Conservation (phyloP, 306 rosid species). For the Hippophae gyantsensis region DNA sequence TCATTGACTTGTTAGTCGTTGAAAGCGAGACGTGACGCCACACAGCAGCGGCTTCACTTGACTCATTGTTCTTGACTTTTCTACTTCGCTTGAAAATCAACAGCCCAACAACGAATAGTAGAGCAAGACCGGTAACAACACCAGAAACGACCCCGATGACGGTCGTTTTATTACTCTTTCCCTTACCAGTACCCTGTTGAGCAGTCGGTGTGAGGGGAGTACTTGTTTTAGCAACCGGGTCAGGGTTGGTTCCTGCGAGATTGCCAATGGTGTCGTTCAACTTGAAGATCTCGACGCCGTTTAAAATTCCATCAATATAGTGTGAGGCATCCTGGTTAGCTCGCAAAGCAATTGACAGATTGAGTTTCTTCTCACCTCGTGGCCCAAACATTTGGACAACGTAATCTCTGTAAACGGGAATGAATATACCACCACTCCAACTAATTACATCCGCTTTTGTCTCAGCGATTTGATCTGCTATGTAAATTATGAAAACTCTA, state of each 20-base stretch:
- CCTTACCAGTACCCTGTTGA: no score
- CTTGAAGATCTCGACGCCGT: constrained; percentile 1
- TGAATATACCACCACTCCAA: background rate
- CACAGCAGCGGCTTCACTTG: background rate
- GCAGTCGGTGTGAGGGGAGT: no score
- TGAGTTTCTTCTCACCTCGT: background rate
- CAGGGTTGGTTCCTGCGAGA: no score
- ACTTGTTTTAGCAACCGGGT: no score
- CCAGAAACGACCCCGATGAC: constrained; percentile 9
- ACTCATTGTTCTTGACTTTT: background rate
- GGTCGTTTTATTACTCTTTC: background rate
- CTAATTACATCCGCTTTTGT: accelerated
- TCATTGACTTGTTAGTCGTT: background rate
- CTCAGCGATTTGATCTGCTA: constrained; percentile 1
- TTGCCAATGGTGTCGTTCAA: background rate
- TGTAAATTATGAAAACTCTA: background rate
- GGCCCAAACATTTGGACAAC: background rate
- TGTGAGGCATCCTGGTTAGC: background rate
- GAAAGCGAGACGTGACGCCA: constrained; percentile 1
- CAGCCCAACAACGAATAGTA: background rate
- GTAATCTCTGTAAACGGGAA: constrained; percentile 19
- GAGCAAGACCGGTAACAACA: background rate
- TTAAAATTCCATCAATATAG: background rate
- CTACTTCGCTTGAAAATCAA: background rate
- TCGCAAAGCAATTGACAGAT: background rate